Conservation (phyloP, 371 early-diverging fungal species). For the Sporodiniella umbellata region DNA sequence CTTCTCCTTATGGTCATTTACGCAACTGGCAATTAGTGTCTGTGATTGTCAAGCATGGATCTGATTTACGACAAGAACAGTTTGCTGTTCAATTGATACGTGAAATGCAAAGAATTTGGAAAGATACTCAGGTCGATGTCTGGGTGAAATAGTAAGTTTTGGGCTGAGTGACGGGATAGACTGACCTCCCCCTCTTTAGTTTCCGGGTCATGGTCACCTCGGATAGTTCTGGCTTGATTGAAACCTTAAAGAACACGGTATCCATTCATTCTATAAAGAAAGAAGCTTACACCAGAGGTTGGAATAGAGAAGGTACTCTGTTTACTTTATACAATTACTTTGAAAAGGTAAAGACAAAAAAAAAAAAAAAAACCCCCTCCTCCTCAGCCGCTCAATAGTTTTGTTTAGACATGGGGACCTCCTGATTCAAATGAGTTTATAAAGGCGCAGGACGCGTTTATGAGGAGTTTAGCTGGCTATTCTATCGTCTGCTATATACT, state of each 20-base stretch:
- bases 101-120: conserved; percentile 95
- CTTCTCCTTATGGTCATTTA: conserved; percentile 81
- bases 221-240: conserved; percentile 88
- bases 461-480: conserved; percentile 94
- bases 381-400: too few species aligned
- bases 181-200: conserved; percentile 21
- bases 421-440: conserved; percentile 9
- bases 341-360: conserved; percentile 50
- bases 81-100: conserved; percentile 94
- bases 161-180: background rate
- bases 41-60: conserved; percentile 97
- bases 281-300: conserved; percentile 74
- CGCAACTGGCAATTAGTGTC: conserved; percentile 88
- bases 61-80: conserved; percentile 96
- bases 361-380: background rate
- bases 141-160: conserved; percentile 85
- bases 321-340: conserved; percentile 90
- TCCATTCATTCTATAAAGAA: conserved; percentile 98
- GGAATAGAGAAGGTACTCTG: conserved; percentile 57
- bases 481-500: conserved; percentile 93
- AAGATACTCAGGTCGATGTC: conserved; percentile 70
- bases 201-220: conserved; percentile 85
- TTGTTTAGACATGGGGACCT: conserved; percentile 19
- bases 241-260: conserved; percentile 89
- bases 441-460: conserved; percentile 61